Conservation (phyloP, 2,329 filamentous ascomycete species). For the Botrytis fragariae region DNA sequence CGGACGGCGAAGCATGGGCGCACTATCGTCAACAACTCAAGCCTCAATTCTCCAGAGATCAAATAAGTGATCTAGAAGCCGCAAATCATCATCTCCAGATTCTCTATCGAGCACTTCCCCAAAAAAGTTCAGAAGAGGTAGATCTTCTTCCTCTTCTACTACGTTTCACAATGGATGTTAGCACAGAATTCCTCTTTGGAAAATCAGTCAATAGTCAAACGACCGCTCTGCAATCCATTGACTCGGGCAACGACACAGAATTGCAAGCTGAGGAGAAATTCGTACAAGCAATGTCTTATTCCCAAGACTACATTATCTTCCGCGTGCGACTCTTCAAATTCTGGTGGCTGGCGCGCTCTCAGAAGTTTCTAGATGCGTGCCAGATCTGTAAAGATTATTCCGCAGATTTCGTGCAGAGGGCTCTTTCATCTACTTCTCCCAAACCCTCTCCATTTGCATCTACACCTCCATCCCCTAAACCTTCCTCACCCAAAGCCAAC, state of each 20-base stretch:
- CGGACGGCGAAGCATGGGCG: constrained; percentile 41
- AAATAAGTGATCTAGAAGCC: constrained; percentile 39
- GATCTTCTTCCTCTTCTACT: constrained; percentile 46
- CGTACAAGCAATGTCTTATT: constrained; percentile 41
- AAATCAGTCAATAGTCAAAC: constrained; percentile 44
- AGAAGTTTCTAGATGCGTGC: constrained; percentile 36
- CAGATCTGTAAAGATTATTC: constrained; percentile 32
- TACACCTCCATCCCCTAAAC: too few relatives aligned
- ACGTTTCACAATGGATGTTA: constrained; percentile 51
- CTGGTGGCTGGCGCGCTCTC: constrained; percentile 32
- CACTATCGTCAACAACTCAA: constrained; percentile 41
- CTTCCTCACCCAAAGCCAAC: background rate
- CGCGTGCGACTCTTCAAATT: constrained; percentile 35
- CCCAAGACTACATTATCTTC: constrained; percentile 38
- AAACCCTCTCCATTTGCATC: background rate
- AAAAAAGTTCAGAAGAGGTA: constrained; percentile 38
- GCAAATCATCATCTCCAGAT: constrained; percentile 52
- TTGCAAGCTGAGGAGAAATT: constrained; percentile 38
- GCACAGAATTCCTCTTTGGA: constrained; percentile 58
- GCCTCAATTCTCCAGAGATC: constrained; percentile 40
- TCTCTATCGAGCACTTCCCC: constrained; percentile 32
- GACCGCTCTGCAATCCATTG: constrained; percentile 39
- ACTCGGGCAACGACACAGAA: constrained; percentile 26
- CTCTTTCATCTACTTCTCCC: constrained; percentile 14
- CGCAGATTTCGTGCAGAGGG: constrained; percentile 33